Evolutionary conservation across 2,329 filamentous ascomycete species (phyloP).

Genomic region (Alternaria burnsii): DNA sequence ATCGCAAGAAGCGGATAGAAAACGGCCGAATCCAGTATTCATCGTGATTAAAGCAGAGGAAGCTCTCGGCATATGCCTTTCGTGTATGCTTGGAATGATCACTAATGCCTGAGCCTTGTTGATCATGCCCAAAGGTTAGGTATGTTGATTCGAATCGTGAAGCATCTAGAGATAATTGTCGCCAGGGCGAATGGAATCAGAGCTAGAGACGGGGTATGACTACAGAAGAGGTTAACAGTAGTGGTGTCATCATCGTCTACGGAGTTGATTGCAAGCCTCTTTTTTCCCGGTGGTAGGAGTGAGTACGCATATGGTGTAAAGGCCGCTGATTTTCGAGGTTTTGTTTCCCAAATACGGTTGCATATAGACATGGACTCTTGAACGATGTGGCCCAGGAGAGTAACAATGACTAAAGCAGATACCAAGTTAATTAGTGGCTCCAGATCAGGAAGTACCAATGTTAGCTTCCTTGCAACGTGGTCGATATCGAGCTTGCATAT

Average conservation of each 20-base stretch:
- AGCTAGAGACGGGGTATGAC: neutral
- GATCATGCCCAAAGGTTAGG: neutral
- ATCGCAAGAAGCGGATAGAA: neutral
- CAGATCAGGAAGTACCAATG: neutral
- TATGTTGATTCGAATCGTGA: neutral
- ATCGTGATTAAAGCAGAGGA: neutral
- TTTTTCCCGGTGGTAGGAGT: neutral
- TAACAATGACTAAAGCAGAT: neutral
- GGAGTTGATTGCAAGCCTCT: neutral
- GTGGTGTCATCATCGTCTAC: neutral
- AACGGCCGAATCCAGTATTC: neutral
- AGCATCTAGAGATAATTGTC: neutral
- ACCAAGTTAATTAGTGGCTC: neutral
- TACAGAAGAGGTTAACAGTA: neutral
- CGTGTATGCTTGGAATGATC: neutral
- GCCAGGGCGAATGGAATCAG: neutral
- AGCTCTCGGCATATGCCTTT: neutral
- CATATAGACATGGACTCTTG: neutral
- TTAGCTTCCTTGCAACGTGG: neutral
- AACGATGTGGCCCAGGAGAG: neutral
- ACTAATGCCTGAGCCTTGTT: neutral
- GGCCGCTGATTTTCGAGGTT: neutral
- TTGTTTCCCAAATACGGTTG: neutral
- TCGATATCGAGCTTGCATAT: conserved; percentile 1
- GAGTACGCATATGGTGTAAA: neutral